Percentiles rank a stretch among this genome's conserved stretches.
phyloP scores from a whole-genome alignment of 768 basidiomycete species.

The Mycena leptocephala region DNA sequence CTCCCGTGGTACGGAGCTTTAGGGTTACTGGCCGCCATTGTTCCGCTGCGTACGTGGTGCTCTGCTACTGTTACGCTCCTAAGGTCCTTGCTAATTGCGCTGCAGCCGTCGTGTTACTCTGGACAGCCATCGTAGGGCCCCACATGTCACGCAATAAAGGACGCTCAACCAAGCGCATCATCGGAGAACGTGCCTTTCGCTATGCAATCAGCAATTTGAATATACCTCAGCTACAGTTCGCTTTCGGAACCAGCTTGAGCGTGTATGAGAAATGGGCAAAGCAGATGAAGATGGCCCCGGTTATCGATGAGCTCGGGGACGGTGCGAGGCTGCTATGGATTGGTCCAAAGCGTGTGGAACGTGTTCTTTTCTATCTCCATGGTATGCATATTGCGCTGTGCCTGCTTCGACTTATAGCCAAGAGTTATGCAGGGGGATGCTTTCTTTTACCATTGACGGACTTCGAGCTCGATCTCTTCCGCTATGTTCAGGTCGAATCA shows the following conservation, averaged over 20 bases:
- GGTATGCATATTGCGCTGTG: slow-evolving; percentile 34
- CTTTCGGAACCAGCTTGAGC: slow-evolving; percentile 36
- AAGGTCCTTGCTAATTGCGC: too few relatives aligned
- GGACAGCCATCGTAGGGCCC: slow-evolving; percentile 37
- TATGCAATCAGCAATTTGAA: slow-evolving; percentile 24
- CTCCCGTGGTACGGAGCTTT: too few relatives aligned
- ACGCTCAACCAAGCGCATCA: slow-evolving; percentile 41
- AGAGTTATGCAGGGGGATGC: too few relatives aligned
- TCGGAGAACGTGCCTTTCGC: slow-evolving; percentile 35
- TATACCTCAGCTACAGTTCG: slow-evolving; percentile 43
- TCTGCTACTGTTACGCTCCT: too few relatives aligned
- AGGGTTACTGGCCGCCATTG: too few relatives aligned
- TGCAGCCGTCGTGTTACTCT: slow-evolving; percentile 38
- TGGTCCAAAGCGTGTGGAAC: slow-evolving; percentile 47
- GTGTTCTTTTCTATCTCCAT: slow-evolving; percentile 51
- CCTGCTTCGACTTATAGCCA: too few relatives aligned
- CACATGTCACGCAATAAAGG: slow-evolving; percentile 40
- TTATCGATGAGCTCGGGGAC: slow-evolving; percentile 47
- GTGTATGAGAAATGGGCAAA: slow-evolving; percentile 44
- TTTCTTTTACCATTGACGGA: too few relatives aligned
- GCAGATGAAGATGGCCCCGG: slow-evolving; percentile 30
- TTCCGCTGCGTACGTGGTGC: too few relatives aligned
- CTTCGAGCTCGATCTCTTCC: slow-evolving; percentile 41
- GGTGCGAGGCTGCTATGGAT: slow-evolving; percentile 51
- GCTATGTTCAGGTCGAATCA: slow-evolving; percentile 45